Evolutionary conservation across 164 flowering plant genomes (phyloP).

Genomic region (Magnolia kwangsiensis): DNA sequence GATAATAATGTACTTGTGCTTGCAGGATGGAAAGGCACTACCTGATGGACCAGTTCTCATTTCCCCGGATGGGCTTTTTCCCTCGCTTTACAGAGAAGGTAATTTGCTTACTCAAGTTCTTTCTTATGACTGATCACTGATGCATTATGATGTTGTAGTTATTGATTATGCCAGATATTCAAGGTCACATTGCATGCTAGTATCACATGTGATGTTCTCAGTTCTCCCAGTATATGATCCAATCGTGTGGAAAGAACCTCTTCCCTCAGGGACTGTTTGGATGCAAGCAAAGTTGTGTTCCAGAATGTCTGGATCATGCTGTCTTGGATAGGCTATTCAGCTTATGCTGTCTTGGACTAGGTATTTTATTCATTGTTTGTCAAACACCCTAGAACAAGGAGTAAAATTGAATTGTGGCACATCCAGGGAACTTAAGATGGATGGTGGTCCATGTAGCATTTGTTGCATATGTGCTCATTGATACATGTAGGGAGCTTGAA

Average conservation of each 20-base stretch:
- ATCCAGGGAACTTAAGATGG: too few species aligned
- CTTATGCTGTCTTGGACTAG: background rate
- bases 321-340: background rate
- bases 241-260: background rate
- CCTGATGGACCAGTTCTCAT: slow-evolving; percentile 97
- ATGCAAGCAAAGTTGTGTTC: too few species aligned
- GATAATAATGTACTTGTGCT: slow-evolving; percentile 3
- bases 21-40: slow-evolving; percentile 87
- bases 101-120: slow-evolving; percentile 1
- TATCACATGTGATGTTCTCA: background rate
- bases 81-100: slow-evolving; percentile 94
- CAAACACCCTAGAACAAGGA: background rate
- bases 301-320: background rate
- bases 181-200: background rate
- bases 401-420: too few species aligned
- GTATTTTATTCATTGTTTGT: background rate
- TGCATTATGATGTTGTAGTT: background rate
- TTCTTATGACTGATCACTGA: background rate
- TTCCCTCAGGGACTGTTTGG: too few species aligned
- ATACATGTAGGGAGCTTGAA: too few species aligned
- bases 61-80: slow-evolving; percentile 98
- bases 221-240: background rate
- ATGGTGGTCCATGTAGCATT: too few species aligned
- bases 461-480: too few species aligned
- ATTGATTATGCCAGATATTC: background rate